Evolutionary conservation across 2,329 filamentous ascomycete species (phyloP).

Genomic region (Mycosphaerella sp.): DNA sequence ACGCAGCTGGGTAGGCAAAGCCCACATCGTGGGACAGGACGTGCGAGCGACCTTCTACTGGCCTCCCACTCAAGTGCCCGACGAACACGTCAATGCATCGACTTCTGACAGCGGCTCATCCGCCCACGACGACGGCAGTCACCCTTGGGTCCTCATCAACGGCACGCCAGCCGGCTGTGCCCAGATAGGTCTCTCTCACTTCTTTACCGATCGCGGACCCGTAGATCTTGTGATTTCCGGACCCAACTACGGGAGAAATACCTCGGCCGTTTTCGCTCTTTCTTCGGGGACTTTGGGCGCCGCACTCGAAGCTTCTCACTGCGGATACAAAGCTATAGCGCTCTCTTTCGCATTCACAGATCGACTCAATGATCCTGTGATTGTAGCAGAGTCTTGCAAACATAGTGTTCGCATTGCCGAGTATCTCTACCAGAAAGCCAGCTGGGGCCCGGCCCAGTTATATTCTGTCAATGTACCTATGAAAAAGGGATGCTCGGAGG

Average conservation of each 20-base stretch:
- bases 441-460: conserved; percentile 52
- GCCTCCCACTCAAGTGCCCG: conserved; percentile 39
- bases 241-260: conserved; percentile 48
- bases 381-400: conserved; percentile 70
- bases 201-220: conserved; percentile 41
- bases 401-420: conserved; percentile 74
- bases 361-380: conserved; percentile 71
- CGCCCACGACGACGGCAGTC: conserved; percentile 30
- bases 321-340: conserved; percentile 59
- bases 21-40: conserved; percentile 78
- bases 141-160: conserved; percentile 47
- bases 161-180: conserved; percentile 46
- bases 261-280: conserved; percentile 46
- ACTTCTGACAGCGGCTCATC: conserved; percentile 4
- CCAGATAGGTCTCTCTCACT: conserved; percentile 45
- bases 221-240: conserved; percentile 45
- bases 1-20: conserved; percentile 97
- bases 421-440: conserved; percentile 70
- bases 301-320: conserved; percentile 46
- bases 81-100: conserved; percentile 25
- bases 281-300: conserved; percentile 46
- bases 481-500: conserved; percentile 61
- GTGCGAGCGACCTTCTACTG: conserved; percentile 62
- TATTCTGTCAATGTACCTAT: conserved; percentile 90
- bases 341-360: conserved; percentile 87